Evolutionary conservation across 306 rosid genomes (phyloP), one percentile per base, ranked within the genome.

Genomic region (Citrullus mucosospermus): DNA sequence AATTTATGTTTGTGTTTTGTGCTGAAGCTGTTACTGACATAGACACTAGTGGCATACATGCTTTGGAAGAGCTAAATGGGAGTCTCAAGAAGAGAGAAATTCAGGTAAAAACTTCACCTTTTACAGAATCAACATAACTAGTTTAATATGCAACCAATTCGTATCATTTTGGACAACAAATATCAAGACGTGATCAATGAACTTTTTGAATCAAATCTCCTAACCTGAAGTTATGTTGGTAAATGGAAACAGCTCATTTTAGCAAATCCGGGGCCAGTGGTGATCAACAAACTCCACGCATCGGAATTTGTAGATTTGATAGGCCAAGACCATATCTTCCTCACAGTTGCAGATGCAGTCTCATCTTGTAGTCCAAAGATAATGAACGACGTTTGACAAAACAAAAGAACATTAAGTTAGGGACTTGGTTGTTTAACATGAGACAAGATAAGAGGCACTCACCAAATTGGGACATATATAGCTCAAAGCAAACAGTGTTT

Each of bases 271-370:
- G 97, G 98, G 6, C 87, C 92, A 0, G 79, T 61, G 79, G 98
- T 95, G 89, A 92, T 89, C n/a, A 84, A 95, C 86, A 95, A 95
- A 85, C 93, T 95, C 69, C 92, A 89, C 58, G 71, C 91, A 25
- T 88, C 98, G 22, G 82, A 74, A n/a, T 81, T 92, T 55, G 85
- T 81, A 9, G 80, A 78, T 84, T 36, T 81, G 85, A 88, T 94
- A 4, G 98, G 98, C 0, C 88, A 86, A 82, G 90, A 91, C 88
- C 78, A 81, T 58, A 92, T 94, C 85, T 94, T 90, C 84, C 90
- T 94, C 81, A 92, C 96, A 8, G 98, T 94, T 34, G 94, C 96
- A 60, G 88, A 91, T 17, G 98, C 98, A 3, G 91, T 94, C 72
- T 81, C 88, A 46, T 78, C 88, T 84, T 90, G 97, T 83, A 84